Evolutionary conservation across 1,284 basidiomycete genomes (phyloP).

Genomic region (Moniliophthora roreri): DNA sequence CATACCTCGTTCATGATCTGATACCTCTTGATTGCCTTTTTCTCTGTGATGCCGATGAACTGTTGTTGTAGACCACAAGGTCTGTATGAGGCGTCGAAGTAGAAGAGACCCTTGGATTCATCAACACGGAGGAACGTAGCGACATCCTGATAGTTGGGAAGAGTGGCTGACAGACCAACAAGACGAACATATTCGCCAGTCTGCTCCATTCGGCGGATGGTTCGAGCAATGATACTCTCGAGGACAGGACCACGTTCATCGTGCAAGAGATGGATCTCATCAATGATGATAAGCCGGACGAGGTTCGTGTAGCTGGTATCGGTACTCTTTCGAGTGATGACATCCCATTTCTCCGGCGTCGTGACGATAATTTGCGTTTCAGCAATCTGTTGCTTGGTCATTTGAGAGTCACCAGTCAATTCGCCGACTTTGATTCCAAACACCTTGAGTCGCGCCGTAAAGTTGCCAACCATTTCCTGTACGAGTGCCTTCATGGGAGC

Average conservation of each 20-base stretch:
- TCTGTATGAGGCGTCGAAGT: conserved; percentile 93
- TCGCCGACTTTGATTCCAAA: conserved; percentile 93
- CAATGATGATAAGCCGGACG: conserved; percentile 95
- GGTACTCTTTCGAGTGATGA: conserved; percentile 97
- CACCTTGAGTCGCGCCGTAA: conserved; percentile 76
- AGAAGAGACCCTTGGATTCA: conserved; percentile 90
- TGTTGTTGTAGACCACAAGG: conserved; percentile 97
- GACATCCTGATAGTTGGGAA: conserved; percentile 99
- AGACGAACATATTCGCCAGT: conserved; percentile 91
- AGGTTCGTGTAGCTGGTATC: conserved; percentile 98
- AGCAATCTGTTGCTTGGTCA: conserved; percentile 97
- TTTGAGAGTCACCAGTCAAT: conserved; percentile 95
- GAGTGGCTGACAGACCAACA: conserved; percentile 93
- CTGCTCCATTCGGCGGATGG: conserved; percentile 95
- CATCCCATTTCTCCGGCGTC: conserved; percentile 99
- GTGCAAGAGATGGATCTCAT: conserved; percentile 97
- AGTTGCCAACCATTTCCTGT: conserved; percentile 97
- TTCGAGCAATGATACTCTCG: conserved; percentile 89
- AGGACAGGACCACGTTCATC: conserved; percentile 98
- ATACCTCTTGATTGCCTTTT: conserved; percentile 98
- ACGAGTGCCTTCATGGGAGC: conserved; percentile 99
- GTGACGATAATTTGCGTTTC: conserved; percentile 99
- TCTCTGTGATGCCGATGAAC: conserved; percentile 97
- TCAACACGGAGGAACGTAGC: conserved; percentile 97
- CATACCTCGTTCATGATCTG: conserved; percentile 99